Evolutionary conservation across 352 stramenopile species (phyloP).

Genomic region (Pythium folliculosum): DNA sequence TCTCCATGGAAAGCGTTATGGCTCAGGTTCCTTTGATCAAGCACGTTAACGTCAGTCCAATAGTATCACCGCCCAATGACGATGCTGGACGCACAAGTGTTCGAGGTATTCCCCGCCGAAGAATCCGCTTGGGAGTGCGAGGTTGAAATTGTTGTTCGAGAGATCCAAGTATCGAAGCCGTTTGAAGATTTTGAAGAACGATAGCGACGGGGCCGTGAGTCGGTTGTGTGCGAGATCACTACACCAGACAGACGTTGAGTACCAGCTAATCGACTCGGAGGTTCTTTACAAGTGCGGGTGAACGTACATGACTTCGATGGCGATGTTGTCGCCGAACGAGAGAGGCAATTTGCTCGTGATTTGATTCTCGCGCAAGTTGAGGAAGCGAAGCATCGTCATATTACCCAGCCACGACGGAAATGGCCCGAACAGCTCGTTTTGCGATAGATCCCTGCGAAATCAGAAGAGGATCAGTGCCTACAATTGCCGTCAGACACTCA

Average conservation of each 20-base stretch:
- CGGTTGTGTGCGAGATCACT: constrained; percentile 25
- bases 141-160: constrained; percentile 43
- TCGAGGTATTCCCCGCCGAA: constrained; percentile 52
- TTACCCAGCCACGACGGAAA: constrained; percentile 66
- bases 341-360: constrained; percentile 45
- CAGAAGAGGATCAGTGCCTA: background rate
- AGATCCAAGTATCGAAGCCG: constrained; percentile 38
- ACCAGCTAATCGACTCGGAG: background rate
- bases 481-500: background rate
- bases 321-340: constrained; percentile 55
- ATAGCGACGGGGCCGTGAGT: constrained; percentile 21
- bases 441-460: constrained; percentile 38
- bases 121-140: constrained; percentile 36
- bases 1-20: constrained; percentile 48
- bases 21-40: constrained; percentile 45
- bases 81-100: constrained; percentile 40
- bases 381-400: constrained; percentile 62
- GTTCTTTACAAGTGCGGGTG: too few species aligned
- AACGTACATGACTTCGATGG: constrained; percentile 63
- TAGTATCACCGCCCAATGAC: background rate
- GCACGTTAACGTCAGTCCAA: background rate
- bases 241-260: background rate
- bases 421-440: constrained; percentile 49
- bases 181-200: constrained; percentile 29
- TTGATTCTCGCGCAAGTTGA: constrained; percentile 56